Base-by-base conservation (phyloP, 495 filamentous ascomycete species). In the Penicillium subrubescens region DNA sequence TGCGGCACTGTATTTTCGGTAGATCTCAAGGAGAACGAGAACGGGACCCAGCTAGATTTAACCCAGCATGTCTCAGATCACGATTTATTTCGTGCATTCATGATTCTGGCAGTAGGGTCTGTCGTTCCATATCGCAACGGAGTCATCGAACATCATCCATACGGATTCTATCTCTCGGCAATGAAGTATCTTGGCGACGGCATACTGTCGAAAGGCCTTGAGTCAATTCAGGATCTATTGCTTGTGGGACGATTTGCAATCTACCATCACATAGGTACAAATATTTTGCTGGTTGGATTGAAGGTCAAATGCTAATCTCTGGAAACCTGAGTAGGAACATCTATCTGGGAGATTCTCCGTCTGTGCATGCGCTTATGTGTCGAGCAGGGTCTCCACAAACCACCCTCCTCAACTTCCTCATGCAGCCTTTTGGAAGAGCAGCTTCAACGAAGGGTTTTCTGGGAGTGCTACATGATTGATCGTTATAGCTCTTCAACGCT, bases 381-480 rank as follows among this genome's bases (percentile, higher is more conserved):
- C 14, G 70, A 75, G 31, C 70, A 69, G 61, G 65, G 67, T 55
- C 57, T 73, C 7, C 73, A 75, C 23, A 66, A 62, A n/a, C 60
- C 56, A 3, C 56, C 62, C 14, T n/a, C 44, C 17, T 10, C 39
- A 6, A 44, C 10, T 19, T 39, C 23, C 2, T 25, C 34, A 1
- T 57, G 50, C 0, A 59, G 50, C 10, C 57, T 73, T 2, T 31
- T 75, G 10, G 25, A 70, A 21, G 73, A 69, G n/a, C 73, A 75
- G 41, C 58, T 75, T 1, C 60, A 70, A 55, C 60, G 73, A 31
- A 15, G 73, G 27, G 73, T 75, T 2, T 75, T 75, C 29, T 75
- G 73, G 73, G 63, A 73, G 46, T 73, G 73, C 48, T 75, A 75
- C 43, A 70, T 73, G 66, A 73, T 75, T 17, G 68, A 71, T 52